Evolutionary conservation across 371 early-diverging fungal species (phyloP), one percentile per base, ranked within the genome.

Genomic region (Haplosporangium sp.): DNA sequence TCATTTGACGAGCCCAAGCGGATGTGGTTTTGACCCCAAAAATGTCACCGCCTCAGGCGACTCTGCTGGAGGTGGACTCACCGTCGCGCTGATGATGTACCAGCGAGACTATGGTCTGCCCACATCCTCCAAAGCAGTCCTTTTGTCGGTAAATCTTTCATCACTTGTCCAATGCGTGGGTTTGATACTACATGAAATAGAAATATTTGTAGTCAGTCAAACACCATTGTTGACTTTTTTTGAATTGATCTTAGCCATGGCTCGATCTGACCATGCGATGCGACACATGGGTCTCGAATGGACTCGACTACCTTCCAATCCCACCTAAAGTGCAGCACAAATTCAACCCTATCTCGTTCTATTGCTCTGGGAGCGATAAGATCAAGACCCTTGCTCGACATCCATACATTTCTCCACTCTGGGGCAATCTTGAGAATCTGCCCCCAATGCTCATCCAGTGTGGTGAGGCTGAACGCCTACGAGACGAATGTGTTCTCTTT

Each of bases 61-160:
- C 58, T 85, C 86, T 20, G 91, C 91, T 16, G 92, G 92, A 3
- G 90, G 90, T n/a, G 88, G 88, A 42, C 69, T 91, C 11, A 60
- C 80, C 18, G 18, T 83, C n/a, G 80, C 80, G 5, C 1, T 67
- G 51, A 46, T 81, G 55, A 61, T 83, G 73, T 73, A 74, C n/a
- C 80, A 80, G n/a, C 76, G 83, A 20, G 82, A 83, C 53, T 61
- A 70, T 11, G 62, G 74, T 0, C 45, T 83, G 45, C 52, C 80
- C 10, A 67, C 55, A 63, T 61, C 83, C 10, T 80, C 73, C 43
- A 73, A 75, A 14, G 76, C 61, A 5, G 1, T 79, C 20, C 73
- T 79, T 13, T 62, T 79, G 12, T 79, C 79, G 18, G 79, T 79
- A 79, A 68, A 73, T 61, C 12, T 21, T 12, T 14, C 10, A 6